Evolutionary conservation across 2,329 filamentous ascomycete genomes (phyloP), one percentile per base, ranked within the genome.

Genomic region (Cyphellophora europaea): DNA sequence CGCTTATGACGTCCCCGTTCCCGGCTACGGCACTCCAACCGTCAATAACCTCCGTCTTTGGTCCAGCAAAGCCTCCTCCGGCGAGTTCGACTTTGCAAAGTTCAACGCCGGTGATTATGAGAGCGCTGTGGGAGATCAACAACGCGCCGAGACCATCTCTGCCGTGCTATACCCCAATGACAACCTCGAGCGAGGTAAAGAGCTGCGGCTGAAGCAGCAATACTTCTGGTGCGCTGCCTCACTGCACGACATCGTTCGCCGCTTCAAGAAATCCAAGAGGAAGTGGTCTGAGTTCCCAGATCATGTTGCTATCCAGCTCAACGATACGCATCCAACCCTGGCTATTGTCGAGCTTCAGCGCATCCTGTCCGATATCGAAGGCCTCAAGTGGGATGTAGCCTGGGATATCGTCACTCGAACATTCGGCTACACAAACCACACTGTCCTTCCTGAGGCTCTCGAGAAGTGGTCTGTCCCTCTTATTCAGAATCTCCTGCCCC

Each of bases 221-320:
- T 98, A 98, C 71, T 98, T 98, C 67, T 98, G 91, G 91, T 93
- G 94, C 54, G 88, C 91, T 34, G 91, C 91, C 11, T 98, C 91
- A 11, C 72, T 98, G 3, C 86, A 86, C 55, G 91, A 98, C 53
- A 98, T 98, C 55, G 82, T 98, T 41, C 83, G 91, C 39, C 80
- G 91, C 40, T 98, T 96, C 77, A 98, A 96, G 72, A 98, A 96
- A 74, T 79, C 86, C 12, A 87, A 85, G 67, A 79, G 89, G 44
- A 67, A 81, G 5, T 98, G 91, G 91, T 79, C 65, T 47, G 83
- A 93, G 53, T 98, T 98, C 63, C 72, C 89, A 29, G 89, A 93
- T 32, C 87, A 95, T 57, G 82, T 96, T 41, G 91, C 91, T 27
- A 96, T 98, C 48, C 91, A 98, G 62, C 77, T 98, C 43, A 98